A percentile compares a stretch with the other conserved stretches of the same genome.
Evolutionary conservation across 768 basidiomycete species (phyloP).

Genomic region (Phylloporus rhodoxanthus): DNA sequence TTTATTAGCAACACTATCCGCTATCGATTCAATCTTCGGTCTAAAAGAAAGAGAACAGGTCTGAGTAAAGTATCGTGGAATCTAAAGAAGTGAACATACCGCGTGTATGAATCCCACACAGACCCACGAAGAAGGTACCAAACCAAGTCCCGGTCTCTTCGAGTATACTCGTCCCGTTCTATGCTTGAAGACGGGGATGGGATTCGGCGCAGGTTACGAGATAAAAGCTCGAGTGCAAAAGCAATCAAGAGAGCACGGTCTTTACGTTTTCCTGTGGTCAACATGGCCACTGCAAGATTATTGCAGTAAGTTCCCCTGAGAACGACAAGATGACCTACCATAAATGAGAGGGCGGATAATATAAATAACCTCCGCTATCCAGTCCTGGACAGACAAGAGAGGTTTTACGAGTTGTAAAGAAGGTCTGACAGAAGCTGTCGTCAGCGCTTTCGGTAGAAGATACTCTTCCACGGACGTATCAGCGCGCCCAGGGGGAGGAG

Average conservation of each 20-base stretch:
- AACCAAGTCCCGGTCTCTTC: conserved; percentile 72
- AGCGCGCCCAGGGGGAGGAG: conserved; percentile 43
- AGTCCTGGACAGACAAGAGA: conserved; percentile 61
- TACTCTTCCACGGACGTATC: conserved; percentile 69
- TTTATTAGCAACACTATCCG: conserved; percentile 45
- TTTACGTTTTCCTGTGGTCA: conserved; percentile 21
- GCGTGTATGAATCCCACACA: conserved; percentile 76
- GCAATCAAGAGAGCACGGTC: conserved; percentile 61
- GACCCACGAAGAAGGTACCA: conserved; percentile 85
- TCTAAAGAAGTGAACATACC: conserved; percentile 36
- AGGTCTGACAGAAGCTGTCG: conserved; percentile 64
- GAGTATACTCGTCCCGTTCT: conserved; percentile 75
- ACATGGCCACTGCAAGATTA: conserved; percentile 17
- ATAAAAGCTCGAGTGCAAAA: conserved; percentile 64
- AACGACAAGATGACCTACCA: conserved; percentile 40
- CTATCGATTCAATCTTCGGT: conserved; percentile 67
- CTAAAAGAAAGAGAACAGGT: conserved; percentile 34
- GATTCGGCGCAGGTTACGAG: conserved; percentile 66
- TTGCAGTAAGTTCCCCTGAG: conserved; percentile 3
- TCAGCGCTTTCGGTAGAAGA: conserved; percentile 75
- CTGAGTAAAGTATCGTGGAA: neutral
- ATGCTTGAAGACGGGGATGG: conserved; percentile 56
- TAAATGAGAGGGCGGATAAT: conserved; percentile 71
- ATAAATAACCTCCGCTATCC: conserved; percentile 69
- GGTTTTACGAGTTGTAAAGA: conserved; percentile 61